Evolutionary conservation across 495 filamentous ascomycete species (phyloP).

Genomic region (Hypoxylon perforatum): DNA sequence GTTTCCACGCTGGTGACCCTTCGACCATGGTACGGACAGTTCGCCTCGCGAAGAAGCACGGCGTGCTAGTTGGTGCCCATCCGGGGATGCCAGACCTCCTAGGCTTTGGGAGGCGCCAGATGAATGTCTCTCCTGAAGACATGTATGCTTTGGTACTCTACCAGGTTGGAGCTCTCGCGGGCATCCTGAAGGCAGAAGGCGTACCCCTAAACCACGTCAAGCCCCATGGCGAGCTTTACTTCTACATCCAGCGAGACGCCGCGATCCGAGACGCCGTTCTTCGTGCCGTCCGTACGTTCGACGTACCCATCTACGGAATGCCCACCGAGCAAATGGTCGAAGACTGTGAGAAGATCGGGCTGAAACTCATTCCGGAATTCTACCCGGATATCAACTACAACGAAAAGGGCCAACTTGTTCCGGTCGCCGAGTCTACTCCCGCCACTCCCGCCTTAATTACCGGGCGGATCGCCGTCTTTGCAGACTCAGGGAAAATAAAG

Average conservation of each 20-base stretch:
- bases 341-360: constrained; percentile 60
- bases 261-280: constrained; percentile 61
- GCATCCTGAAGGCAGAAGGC: constrained; percentile 64
- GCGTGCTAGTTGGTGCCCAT: constrained; percentile 67
- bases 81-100: constrained; percentile 71
- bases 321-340: constrained; percentile 64
- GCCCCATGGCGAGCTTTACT: constrained; percentile 66
- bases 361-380: constrained; percentile 68
- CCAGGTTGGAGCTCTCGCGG: constrained; percentile 69
- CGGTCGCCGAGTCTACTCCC: constrained; percentile 26
- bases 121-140: constrained; percentile 65
- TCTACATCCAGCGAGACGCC: constrained; percentile 66
- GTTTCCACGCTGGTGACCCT: constrained; percentile 68
- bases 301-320: constrained; percentile 63
- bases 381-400: constrained; percentile 70
- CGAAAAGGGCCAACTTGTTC: constrained; percentile 45
- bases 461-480: constrained; percentile 12
- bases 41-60: constrained; percentile 63
- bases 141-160: constrained; percentile 67
- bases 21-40: constrained; percentile 70
- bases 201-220: constrained; percentile 69
- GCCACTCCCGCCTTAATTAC: constrained; percentile 28
- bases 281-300: constrained; percentile 61
- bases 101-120: constrained; percentile 70
- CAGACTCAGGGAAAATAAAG: constrained; percentile 14